These are phyloP conservation scores for Metschnikowia hibisci DNA, from an alignment of 805 yeast species.

Conservation along the genomic window DNA sequence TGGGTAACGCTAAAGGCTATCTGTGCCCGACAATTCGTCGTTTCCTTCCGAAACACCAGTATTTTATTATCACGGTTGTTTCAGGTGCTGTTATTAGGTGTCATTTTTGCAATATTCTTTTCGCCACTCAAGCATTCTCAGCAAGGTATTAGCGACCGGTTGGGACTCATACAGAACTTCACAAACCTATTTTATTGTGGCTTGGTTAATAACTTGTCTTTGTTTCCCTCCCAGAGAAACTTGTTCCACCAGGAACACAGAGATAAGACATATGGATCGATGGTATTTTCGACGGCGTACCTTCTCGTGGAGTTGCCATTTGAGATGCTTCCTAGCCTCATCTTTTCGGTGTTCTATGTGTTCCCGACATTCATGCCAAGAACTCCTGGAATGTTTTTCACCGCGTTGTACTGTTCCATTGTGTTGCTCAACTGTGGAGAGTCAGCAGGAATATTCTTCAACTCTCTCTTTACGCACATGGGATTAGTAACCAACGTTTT, in stretches of 20 bases:
- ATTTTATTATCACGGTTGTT: slow-evolving; percentile 59
- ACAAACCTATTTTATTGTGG: slow-evolving; percentile 74
- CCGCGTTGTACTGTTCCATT: slow-evolving; percentile 51
- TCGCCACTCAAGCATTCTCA: slow-evolving; percentile 34
- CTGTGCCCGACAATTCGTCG: slow-evolving; percentile 30
- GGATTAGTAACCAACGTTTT: slow-evolving; percentile 79
- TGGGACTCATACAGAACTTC: slow-evolving; percentile 75
- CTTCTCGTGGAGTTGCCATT: slow-evolving; percentile 62
- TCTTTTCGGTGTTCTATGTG: slow-evolving; percentile 60
- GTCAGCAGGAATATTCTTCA: slow-evolving; percentile 76
- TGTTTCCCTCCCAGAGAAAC: slow-evolving; percentile 70
- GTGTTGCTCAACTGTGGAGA: slow-evolving; percentile 72
- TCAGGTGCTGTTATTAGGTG: slow-evolving; percentile 61
- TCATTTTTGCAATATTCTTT: slow-evolving; percentile 64
- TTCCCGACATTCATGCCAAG: slow-evolving; percentile 73
- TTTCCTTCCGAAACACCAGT: slow-evolving; percentile 42
- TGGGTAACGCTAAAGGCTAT: slow-evolving; percentile 28
- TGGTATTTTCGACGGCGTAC: slow-evolving; percentile 61
- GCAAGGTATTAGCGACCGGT: slow-evolving; percentile 58
- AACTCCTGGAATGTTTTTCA: slow-evolving; percentile 62
- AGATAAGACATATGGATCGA: slow-evolving; percentile 65
- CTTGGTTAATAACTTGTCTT: slow-evolving; percentile 69
- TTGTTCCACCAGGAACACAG: slow-evolving; percentile 75
- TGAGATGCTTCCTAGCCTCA: slow-evolving; percentile 54
- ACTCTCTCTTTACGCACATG: slow-evolving; percentile 65